Evolutionary conservation across 768 basidiomycete genomes (phyloP), one percentile per base, ranked within the genome.

Genomic region (Tylopilus sp.): DNA sequence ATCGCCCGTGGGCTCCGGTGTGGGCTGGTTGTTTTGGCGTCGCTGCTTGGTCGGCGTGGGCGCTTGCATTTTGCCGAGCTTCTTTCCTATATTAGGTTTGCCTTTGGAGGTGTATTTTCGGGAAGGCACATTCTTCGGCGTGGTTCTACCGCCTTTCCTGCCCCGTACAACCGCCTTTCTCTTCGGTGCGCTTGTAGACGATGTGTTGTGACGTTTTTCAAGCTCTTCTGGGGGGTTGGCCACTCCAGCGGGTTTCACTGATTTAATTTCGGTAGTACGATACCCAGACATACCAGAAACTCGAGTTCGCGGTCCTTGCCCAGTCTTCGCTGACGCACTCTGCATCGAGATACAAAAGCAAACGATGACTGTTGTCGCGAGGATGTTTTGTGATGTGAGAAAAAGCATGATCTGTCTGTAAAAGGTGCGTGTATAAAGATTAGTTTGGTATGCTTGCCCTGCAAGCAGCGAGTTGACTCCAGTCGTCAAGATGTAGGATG

Each of bases 1-100:
- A 0, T 55, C 49, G 2, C 72, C 73, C 1, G 74, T 75, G 3
- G 75, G 73, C 40, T 67, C 63, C 3, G 75, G 75, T 2, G 75
- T 76, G 0, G 75, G 75, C 18, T 59, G 52, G 6, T 51, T 57
- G 30, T 67, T 52, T 30, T 51, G 66, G 21, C 64, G 61, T n/a
- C 57, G 62, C 39, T 13, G 33, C 22, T 40, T 51, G 21, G 61
- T 63, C 0, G 58, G 56, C 4, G 61, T 54, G 36, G 53, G 47
- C n/a, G 20, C 35, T 53, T 42, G 53, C 21, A 50, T 30, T 8
- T 25, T 44, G 15, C 21, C 9, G 12, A 23, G 12, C 9, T 11
- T 12, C 44, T 39, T 52, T 10, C 20, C 21, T 10, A 25, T 13
- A 18, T 30, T 23, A 18, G 11, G 2, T 6, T 33, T 52, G 33